These are phyloP conservation scores for Dipsacomyces acuminosporus DNA, from an alignment of 371 early-diverging fungal species.

Conservation along the genomic window DNA sequence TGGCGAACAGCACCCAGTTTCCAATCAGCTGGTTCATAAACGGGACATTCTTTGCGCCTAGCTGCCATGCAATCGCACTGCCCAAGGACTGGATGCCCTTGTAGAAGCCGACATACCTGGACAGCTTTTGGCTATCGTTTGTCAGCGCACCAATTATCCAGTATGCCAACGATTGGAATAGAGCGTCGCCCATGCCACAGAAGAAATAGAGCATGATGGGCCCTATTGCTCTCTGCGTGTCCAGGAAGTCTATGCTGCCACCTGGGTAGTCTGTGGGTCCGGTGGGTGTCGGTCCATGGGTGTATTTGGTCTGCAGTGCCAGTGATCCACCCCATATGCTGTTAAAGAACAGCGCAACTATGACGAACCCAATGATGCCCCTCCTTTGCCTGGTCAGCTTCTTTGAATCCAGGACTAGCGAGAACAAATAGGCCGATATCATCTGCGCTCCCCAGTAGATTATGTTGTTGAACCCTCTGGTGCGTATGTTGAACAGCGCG, in stretches of 20 bases:
- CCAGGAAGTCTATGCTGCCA: slow-evolving; percentile 48
- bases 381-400: slow-evolving; percentile 48
- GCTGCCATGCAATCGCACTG: slow-evolving; percentile 57
- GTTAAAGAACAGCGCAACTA: slow-evolving; percentile 41
- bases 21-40: slow-evolving; percentile 39
- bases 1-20: slow-evolving; percentile 45
- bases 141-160: slow-evolving; percentile 70
- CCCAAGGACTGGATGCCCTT: slow-evolving; percentile 75
- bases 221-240: slow-evolving; percentile 48
- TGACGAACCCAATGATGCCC: slow-evolving; percentile 49
- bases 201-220: slow-evolving; percentile 61
- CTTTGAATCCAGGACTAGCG: slow-evolving; percentile 50
- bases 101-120: slow-evolving; percentile 77
- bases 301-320: slow-evolving; percentile 51
- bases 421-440: slow-evolving; percentile 50
- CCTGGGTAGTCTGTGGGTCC: slow-evolving; percentile 24
- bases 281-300: not conserved
- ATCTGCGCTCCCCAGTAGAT: slow-evolving; percentile 63
- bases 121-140: slow-evolving; percentile 60
- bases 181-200: slow-evolving; percentile 64
- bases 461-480: slow-evolving; percentile 41
- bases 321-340: slow-evolving; percentile 57
- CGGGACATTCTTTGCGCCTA: slow-evolving; percentile 31
- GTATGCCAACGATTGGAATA: slow-evolving; percentile 66
- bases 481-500: slow-evolving; percentile 52